phyloP scores from a whole-genome alignment of 371 early-diverging fungal genomes.

The Mortierella sp. region DNA sequence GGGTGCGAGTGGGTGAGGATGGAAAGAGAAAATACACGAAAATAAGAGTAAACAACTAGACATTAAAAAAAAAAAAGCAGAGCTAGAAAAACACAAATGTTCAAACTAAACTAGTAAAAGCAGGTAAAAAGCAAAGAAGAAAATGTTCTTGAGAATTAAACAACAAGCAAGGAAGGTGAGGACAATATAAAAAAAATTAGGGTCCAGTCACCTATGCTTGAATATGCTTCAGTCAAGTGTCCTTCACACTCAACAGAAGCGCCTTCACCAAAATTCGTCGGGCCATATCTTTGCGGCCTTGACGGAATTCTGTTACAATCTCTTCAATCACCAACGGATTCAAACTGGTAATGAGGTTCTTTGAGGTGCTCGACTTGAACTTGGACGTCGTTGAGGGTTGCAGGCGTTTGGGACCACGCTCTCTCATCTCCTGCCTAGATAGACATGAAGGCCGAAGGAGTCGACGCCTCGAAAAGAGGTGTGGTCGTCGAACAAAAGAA shows the following conservation, averaged over 20 bases:
- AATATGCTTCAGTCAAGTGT: constrained; percentile 7
- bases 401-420: neutral
- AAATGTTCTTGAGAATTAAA: no score
- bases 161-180: no score
- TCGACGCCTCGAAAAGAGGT: constrained; percentile 11
- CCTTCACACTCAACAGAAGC: constrained; percentile 32
- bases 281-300: constrained; percentile 39
- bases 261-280: constrained; percentile 50
- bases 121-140: no score
- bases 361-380: constrained; percentile 35
- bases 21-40: no score
- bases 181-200: no score
- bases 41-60: no score
- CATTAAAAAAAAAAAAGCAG: no score
- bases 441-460: neutral
- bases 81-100: no score
- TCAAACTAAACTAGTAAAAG: no score
- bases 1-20: no score
- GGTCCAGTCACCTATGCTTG: no score
- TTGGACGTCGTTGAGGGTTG: neutral
- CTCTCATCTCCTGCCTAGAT: neutral
- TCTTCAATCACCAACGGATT: constrained; percentile 39
- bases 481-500: constrained; percentile 39
- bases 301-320: constrained; percentile 50
- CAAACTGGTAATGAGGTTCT: constrained; percentile 51